Base-by-base conservation (phyloP, 495 filamentous ascomycete genomes). In the Penicillium malachiteum region DNA sequence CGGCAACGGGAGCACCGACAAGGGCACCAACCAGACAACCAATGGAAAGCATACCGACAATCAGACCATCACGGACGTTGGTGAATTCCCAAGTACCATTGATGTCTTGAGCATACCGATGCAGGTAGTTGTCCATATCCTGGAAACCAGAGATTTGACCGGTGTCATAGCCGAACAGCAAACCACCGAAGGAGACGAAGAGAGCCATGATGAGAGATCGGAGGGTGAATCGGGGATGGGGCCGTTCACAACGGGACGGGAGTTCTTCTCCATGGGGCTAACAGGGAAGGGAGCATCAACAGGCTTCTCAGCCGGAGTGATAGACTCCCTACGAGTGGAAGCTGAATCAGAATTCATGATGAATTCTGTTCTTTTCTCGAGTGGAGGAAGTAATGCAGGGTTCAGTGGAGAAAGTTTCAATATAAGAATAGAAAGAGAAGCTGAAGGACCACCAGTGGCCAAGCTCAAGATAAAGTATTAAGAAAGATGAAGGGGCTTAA, bases 21-120 rank as follows among this genome's bases (percentile, higher is more conserved):
- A 91, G 71, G 47, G 88, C 82, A 48, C 88, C 88, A 39, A 88
- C 67, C 30, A 91, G 66, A 4, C 84, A 86, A 58, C 88, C 88
- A 41, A 86, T 81, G 8, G 83, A 83, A 32, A 90, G 74, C 52
- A 84, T 59, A 59, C 54, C 76, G 60, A 82, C 81, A 56, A 84
- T 81, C 52, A 84, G 63, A 41, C 82, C 81, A 26, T 73, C 75
- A 11, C 80, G 74, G 18, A 75, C 69, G 44, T 80, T 70, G 52
- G 71, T 80, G 54, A 83, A 79, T 21, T 51, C n/a, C 52, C 75
- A 81, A 0, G 50, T 34, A 13, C 67, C 69, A 3, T 70, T 52
- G 0, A 35, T 48, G 11, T 65, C 41, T 45, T 75, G 43, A 52
- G 73, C 80, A 50, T 81, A 84, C 1, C 75, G 70, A 33, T 69